These are phyloP conservation scores for Pezicula carpinea DNA, from an alignment of 2,329 filamentous ascomycete genomes.

Conservation along the genomic window DNA sequence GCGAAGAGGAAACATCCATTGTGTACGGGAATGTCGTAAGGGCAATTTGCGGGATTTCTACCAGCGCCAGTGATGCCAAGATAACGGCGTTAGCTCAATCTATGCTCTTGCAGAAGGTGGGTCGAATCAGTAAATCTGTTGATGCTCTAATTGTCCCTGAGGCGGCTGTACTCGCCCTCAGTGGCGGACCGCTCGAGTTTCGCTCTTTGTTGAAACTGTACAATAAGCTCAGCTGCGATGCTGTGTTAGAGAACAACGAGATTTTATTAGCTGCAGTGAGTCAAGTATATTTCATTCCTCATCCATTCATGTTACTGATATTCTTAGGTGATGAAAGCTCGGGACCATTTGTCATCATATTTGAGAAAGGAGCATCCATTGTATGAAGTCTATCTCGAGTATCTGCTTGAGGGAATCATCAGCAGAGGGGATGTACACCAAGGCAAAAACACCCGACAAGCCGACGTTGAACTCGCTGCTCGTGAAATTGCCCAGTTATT, in stretches of 20 bases:
- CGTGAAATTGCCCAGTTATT: conserved; percentile 85
- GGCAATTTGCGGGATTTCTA: conserved; percentile 87
- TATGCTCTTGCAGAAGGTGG: conserved; percentile 94
- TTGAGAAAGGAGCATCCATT: conserved; percentile 65
- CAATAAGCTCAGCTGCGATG: conserved; percentile 67
- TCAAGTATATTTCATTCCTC: conserved; percentile 13
- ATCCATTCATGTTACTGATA: conserved; percentile 4
- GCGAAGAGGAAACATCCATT: conserved; percentile 72
- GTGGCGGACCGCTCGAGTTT: conserved; percentile 77
- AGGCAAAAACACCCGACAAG: conserved; percentile 65
- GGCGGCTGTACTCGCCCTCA: conserved; percentile 71
- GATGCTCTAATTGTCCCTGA: conserved; percentile 84
- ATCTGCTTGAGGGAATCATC: conserved; percentile 81
- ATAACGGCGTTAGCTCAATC: conserved; percentile 90
- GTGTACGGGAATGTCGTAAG: conserved; percentile 90
- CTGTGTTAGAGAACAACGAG: conserved; percentile 63
- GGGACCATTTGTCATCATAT: conserved; percentile 70
- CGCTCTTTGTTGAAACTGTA: conserved; percentile 82
- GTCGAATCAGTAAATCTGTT: conserved; percentile 73
- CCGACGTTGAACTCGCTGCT: conserved; percentile 77
- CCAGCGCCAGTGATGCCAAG: conserved; percentile 77
- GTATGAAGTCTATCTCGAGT: conserved; percentile 77
- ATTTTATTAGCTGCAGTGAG: conserved; percentile 68
- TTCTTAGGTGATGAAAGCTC: conserved; percentile 65
- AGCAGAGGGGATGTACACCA: conserved; percentile 85